Conservation (phyloP, 106 monocot species). For the Dendrobium huoshanense region DNA sequence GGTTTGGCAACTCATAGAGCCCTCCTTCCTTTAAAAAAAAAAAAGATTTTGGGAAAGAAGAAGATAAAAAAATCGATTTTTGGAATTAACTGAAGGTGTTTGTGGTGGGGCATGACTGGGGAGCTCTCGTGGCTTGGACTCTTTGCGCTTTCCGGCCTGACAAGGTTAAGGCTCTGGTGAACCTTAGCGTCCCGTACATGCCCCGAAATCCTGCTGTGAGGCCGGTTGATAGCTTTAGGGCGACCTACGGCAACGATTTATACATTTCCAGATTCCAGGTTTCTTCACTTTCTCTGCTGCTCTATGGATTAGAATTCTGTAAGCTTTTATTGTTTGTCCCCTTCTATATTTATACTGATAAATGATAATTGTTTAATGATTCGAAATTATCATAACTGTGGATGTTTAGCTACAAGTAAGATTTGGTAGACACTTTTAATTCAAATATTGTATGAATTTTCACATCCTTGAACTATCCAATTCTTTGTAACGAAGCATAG, state of each 20-base stretch:
- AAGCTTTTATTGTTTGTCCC: neutral
- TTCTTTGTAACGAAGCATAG: neutral
- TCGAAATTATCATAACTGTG: no score
- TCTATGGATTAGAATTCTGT: no score
- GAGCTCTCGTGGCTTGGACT: conserved; percentile 47
- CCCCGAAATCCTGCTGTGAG: conserved; percentile 14
- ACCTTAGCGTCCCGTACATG: conserved; percentile 30
- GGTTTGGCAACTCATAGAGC: conserved; percentile 11
- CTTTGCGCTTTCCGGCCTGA: conserved; percentile 58
- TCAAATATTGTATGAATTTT: no score
- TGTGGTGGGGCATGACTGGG: conserved; percentile 78
- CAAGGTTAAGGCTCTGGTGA: conserved; percentile 45
- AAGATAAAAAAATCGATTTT: neutral
- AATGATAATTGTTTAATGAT: neutral
- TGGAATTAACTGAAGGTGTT: conserved; percentile 34
- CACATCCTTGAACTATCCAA: neutral
- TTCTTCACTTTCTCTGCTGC: neutral
- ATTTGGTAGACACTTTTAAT: no score
- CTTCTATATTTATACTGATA: neutral
- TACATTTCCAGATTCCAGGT: conserved; percentile 51
- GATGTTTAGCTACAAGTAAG: no score
- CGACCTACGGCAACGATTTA: conserved; percentile 29
- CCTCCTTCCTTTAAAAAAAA: neutral
- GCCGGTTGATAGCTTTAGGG: conserved; percentile 15
- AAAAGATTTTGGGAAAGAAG: no score